Conservation (phyloP, 176 grass and related monocot species). For the Puccinellia tenuiflora region DNA sequence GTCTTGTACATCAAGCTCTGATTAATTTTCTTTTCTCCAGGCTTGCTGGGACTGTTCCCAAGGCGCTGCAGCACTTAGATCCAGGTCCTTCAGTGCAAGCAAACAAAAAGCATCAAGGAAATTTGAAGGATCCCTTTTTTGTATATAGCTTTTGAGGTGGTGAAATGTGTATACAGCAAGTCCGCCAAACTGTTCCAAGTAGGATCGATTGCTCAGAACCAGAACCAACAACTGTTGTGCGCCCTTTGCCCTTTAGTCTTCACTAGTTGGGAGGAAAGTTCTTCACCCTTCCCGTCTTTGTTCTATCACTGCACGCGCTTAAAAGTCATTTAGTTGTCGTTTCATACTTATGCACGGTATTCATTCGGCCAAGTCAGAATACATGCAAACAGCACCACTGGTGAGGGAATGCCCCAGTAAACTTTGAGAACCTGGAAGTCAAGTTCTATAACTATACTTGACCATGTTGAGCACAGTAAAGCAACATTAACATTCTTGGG, state of each 20-base stretch:
- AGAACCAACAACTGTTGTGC: neutral
- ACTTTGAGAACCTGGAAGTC: neutral
- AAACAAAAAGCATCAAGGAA: neutral
- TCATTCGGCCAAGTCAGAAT: neutral
- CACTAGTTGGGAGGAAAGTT: neutral
- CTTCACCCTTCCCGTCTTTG: neutral
- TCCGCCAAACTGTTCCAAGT: neutral
- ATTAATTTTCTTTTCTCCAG: neutral
- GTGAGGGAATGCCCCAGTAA: neutral
- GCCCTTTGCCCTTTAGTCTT: neutral
- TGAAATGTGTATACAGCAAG: slow-evolving; percentile 4
- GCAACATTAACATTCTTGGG: neutral
- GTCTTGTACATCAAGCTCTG: neutral
- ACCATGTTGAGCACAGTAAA: neutral
- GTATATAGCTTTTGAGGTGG: neutral
- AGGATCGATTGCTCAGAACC: neutral
- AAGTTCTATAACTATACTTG: neutral
- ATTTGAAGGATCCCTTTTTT: neutral
- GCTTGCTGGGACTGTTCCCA: neutral
- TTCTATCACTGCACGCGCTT: neutral
- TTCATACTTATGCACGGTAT: neutral
- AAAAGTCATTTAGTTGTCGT: neutral
- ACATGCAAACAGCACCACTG: neutral
- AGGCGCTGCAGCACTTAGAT: neutral
- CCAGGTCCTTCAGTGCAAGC: neutral